Percentiles rank a stretch among this genome's conserved stretches.
phyloP scores from a whole-genome alignment of 2,329 filamentous ascomycete species.

The Emydomyces testavorans region DNA sequence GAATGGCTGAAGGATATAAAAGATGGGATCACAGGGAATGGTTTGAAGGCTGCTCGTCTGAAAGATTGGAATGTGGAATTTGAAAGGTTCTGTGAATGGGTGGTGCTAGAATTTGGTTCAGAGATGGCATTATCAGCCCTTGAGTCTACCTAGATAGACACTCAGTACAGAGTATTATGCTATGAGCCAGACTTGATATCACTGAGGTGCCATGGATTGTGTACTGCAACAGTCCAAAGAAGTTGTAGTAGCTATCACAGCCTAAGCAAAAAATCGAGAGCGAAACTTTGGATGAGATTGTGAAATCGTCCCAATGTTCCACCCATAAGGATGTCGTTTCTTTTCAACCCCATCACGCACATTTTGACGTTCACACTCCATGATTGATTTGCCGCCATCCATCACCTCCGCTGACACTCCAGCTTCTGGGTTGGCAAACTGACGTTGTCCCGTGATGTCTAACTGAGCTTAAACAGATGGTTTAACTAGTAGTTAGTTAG shows the following conservation, averaged over 20 bases:
- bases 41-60: conserved; percentile 59
- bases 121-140: too few species aligned
- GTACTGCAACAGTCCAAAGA: too few species aligned
- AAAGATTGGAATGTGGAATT: conserved; percentile 71
- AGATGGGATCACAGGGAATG: conserved; percentile 59
- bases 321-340: conserved; percentile 2
- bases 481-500: too few species aligned
- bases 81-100: conserved; percentile 84
- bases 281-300: neutral
- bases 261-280: neutral
- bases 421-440: conserved; percentile 9
- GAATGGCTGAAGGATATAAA: conserved; percentile 64
- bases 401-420: neutral
- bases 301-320: neutral
- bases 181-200: too few species aligned
- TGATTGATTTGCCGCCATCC: neutral
- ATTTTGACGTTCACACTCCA: neutral
- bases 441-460: conserved; percentile 10
- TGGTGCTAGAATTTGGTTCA: conserved; percentile 61
- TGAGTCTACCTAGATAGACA: too few species aligned
- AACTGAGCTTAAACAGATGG: conserved; percentile 7
- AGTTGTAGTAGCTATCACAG: too few species aligned
- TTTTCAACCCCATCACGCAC: neutral
- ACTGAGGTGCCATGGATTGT: neutral
- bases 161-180: neutral